phyloP scores from a whole-genome alignment of 768 basidiomycete genomes.

The Mycena amicta region DNA sequence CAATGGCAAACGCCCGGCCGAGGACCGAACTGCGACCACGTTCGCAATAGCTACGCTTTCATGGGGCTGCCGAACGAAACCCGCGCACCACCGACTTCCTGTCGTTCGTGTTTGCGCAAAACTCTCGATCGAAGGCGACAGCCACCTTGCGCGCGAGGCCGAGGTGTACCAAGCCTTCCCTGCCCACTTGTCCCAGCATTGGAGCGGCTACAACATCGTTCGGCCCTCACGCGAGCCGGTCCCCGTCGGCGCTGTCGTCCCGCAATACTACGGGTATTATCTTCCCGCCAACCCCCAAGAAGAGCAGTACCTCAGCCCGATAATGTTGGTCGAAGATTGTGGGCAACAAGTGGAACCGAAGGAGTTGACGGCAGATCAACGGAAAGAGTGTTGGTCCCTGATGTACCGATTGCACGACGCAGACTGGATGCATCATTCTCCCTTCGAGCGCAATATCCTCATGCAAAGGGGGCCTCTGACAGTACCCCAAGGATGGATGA shows the following conservation, averaged over 20 bases:
- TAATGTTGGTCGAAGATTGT: constrained; percentile 48
- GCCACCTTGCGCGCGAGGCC: constrained; percentile 43
- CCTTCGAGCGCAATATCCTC: constrained; percentile 42
- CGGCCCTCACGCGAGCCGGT: constrained; percentile 45
- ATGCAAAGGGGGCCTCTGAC: constrained; percentile 37
- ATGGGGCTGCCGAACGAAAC: not conserved
- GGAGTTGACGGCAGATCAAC: constrained; percentile 39
- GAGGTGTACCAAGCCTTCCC: constrained; percentile 49
- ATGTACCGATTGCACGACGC: constrained; percentile 38
- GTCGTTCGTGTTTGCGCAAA: constrained; percentile 47
- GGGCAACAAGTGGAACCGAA: constrained; percentile 33
- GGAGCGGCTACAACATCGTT: constrained; percentile 50
- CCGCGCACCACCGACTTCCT: constrained; percentile 37
- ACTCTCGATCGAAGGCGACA: constrained; percentile 40
- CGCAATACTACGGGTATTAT: constrained; percentile 70
- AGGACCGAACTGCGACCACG: constrained; percentile 35
- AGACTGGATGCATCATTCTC: constrained; percentile 40
- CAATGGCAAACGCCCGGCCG: constrained; percentile 34
- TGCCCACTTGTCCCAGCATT: constrained; percentile 48
- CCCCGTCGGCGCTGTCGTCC: constrained; percentile 53
- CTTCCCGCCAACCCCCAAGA: constrained; percentile 23
- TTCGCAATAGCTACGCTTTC: constrained; percentile 1
- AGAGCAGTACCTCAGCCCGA: constrained; percentile 37
- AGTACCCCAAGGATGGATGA: constrained; percentile 11
- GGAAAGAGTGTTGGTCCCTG: constrained; percentile 46